These are phyloP conservation scores for Pseudopyrenochaeta lycopersici DNA, from an alignment of 2,329 filamentous ascomycete genomes.

Conservation along the genomic window DNA sequence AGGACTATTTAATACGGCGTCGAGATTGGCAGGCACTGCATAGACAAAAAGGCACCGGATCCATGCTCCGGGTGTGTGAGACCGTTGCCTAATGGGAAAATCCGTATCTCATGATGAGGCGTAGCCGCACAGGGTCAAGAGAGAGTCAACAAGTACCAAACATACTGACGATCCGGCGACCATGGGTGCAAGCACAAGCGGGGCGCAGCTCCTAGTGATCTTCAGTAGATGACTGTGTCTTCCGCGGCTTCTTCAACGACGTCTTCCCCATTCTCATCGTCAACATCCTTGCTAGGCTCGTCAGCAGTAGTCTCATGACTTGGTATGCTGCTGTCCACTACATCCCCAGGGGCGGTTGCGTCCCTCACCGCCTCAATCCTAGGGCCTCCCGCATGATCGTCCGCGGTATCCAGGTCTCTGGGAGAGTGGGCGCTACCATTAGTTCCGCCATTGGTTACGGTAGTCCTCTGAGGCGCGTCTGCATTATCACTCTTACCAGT, in stretches of 20 bases:
- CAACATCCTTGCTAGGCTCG: constrained; percentile 55
- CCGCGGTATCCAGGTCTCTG: constrained; percentile 35
- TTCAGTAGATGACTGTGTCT: constrained; percentile 89
- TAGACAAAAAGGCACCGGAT: background rate
- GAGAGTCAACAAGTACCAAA: background rate
- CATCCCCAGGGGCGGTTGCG: constrained; percentile 19
- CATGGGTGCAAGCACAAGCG: background rate
- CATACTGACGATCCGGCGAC: constrained; percentile 1
- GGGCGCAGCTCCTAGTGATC: constrained; percentile 4
- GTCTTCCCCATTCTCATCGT: constrained; percentile 78
- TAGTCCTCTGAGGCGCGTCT: constrained; percentile 25
- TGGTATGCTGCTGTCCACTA: constrained; percentile 25
- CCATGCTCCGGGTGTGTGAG: background rate
- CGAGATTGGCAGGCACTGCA: background rate
- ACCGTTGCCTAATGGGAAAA: background rate
- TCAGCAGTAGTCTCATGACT: constrained; percentile 40
- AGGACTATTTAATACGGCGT: no score
- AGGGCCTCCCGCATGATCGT: constrained; percentile 30
- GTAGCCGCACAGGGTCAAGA: background rate
- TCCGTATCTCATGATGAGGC: background rate
- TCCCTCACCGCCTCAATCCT: constrained; percentile 27
- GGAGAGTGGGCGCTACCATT: constrained; percentile 30
- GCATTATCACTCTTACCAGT: constrained; percentile 36
- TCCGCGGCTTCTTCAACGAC: constrained; percentile 81
- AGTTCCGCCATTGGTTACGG: constrained; percentile 34